Evolutionary conservation across 2,329 filamentous ascomycete species (phyloP).

Genomic region (Colletotrichum sp.): DNA sequence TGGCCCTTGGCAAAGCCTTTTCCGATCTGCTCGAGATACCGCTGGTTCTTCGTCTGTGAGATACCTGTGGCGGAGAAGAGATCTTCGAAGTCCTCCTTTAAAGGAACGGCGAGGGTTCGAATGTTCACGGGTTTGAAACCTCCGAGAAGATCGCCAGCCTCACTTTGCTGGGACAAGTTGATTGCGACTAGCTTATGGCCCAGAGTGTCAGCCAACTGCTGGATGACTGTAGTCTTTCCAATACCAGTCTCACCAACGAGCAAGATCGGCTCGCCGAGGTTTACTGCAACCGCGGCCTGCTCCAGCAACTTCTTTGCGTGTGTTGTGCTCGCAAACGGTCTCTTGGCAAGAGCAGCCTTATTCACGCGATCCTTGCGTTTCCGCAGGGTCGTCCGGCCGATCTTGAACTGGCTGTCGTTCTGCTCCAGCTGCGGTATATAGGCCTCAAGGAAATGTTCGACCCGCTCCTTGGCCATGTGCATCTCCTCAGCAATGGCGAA

Average conservation of each 20-base stretch:
- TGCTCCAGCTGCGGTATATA: slow-evolving; percentile 76
- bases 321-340: slow-evolving; percentile 85
- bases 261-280: slow-evolving; percentile 85
- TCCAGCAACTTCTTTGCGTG: slow-evolving; percentile 87
- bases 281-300: slow-evolving; percentile 83
- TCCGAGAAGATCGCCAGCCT: slow-evolving; percentile 92
- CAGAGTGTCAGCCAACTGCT: slow-evolving; percentile 84
- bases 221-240: slow-evolving; percentile 95
- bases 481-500: slow-evolving; percentile 83
- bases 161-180: slow-evolving; percentile 97
- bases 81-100: slow-evolving; percentile 93
- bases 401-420: slow-evolving; percentile 58
- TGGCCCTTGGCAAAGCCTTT: slow-evolving; percentile 83
- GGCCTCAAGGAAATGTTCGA: slow-evolving; percentile 76
- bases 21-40: slow-evolving; percentile 80
- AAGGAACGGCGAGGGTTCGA: slow-evolving; percentile 82
- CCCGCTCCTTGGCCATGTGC: slow-evolving; percentile 82
- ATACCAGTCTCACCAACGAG: slow-evolving; percentile 99
- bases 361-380: slow-evolving; percentile 59
- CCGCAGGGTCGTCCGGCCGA: slow-evolving; percentile 70
- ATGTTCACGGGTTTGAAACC: slow-evolving; percentile 97
- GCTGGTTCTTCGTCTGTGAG: slow-evolving; percentile 84
- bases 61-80: slow-evolving; percentile 87
- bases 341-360: slow-evolving; percentile 56
- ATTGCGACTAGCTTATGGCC: slow-evolving; percentile 90